Evolutionary conservation across 805 yeast genomes (phyloP), one percentile per base, ranked within the genome.

Genomic region (Candida piceae): DNA sequence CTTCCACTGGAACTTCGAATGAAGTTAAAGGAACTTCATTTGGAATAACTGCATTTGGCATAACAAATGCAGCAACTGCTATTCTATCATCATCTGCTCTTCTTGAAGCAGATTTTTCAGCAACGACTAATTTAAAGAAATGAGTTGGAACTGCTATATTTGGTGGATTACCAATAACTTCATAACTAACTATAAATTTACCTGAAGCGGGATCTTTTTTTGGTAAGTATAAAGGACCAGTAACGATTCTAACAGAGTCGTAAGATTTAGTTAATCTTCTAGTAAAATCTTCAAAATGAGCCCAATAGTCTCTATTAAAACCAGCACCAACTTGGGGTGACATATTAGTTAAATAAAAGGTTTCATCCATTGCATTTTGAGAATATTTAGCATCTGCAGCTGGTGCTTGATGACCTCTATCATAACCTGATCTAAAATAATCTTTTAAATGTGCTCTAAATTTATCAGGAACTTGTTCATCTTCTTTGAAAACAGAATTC

Each of bases 241-340:
- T 93, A 55, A 93, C 81, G 25, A 93, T 71, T 46, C 97, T 70
- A 10, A 93, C 96, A 32, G 78, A 72, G 33, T 72, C 74, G 59
- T 84, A 93, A 35, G 69, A 67, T n/a, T 64, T 52, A 5, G 95
- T 84, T 44, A 90, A 70, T 38, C 85, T 70, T 44, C 98, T 72
- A 31, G 81, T 77, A 57, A 93, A 93, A 52, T 84, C 84, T 61
- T 93, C 98, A 41, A 93, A 77, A 58, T 88, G 96, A 0, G 97
- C 95, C 98, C 98, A 93, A 58, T 93, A 84, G 58, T 93, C 97
- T 50, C 98, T 72, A 63, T 93, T 93, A 67, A 93, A 93, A 0
- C 98, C 98, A 5, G 83, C 95, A 4, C 98, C 98, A 4, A 93
- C 96, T 60, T 93, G 98, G 1, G 98, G 98, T 7, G 94, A 76